Base-by-base conservation (phyloP, 2,329 filamentous ascomycete species). In the Plenodomus lindquistii region DNA sequence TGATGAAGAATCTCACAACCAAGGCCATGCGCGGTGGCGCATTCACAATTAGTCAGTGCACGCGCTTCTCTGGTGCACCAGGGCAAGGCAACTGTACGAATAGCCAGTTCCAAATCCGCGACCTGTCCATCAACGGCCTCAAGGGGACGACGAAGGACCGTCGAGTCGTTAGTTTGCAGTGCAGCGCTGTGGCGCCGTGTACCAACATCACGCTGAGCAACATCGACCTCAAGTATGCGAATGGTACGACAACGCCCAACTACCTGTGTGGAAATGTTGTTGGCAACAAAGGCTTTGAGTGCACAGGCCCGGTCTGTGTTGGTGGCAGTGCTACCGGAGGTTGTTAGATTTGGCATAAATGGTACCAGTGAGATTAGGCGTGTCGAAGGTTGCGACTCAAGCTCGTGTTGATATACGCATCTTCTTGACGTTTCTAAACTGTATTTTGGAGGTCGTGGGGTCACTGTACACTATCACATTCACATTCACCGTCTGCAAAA, bases 1-100 rank as follows among this genome's bases (percentile, higher is more conserved):
- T 53, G 11, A 67, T 74, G 46, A 66, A 62, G n/a, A 65, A 78
- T 50, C 52, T 76, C 11, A 60, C 51, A 0, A 44, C 46, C 3
- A 42, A 63, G 15, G 62, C 48, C 5, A 50, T 61, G 13, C 52
- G 71, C 15, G 63, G 67, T 7, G 65, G 64, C 4, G 56, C 67
- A 5, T 66, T 76, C 38, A 48, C 65, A 1, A 69, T 76, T 19
- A 71, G 67, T 1, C 75, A 77, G 51, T 76, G 75, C 50, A 77
- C 74, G 1, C 60, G 63, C 0, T 76, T 72, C 47, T 67, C 47
- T 4, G 66, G 67, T 2, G 65, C 66, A 2, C 56, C 55, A 4
- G 58, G 58, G 1, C 49, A 47, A 1, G 72, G 73, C 0, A 72
- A 75, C 39, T 76, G 73, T 52, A 72, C 70, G 0, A 73, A 70